Percentiles rank a stretch among this genome's conserved stretches.
phyloP scores from a whole-genome alignment of 2,329 filamentous ascomycete genomes.

The Onygenales sp. region DNA sequence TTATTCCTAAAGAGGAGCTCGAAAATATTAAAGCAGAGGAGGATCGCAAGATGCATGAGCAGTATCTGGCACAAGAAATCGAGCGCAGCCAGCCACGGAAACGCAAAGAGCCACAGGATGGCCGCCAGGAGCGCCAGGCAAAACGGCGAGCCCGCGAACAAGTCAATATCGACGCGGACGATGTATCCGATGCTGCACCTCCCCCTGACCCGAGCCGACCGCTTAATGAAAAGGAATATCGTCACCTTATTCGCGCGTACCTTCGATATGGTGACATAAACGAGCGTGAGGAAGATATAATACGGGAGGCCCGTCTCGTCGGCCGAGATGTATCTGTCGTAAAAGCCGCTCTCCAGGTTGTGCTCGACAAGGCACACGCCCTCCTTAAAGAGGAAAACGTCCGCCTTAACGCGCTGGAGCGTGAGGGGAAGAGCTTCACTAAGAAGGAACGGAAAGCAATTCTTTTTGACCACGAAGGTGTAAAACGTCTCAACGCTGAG shows the following conservation, averaged over 20 bases:
- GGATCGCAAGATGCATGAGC: slow-evolving; percentile 70
- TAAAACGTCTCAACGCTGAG: slow-evolving; percentile 92
- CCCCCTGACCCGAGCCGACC: slow-evolving; percentile 75
- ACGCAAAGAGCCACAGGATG: slow-evolving; percentile 53
- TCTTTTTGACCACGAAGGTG: slow-evolving; percentile 83
- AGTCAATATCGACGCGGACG: slow-evolving; percentile 55
- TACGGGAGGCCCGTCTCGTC: slow-evolving; percentile 73
- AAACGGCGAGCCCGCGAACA: slow-evolving; percentile 64
- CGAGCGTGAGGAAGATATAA: slow-evolving; percentile 76
- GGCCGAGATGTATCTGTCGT: slow-evolving; percentile 78
- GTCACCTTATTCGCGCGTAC: slow-evolving; percentile 82
- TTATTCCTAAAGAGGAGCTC: slow-evolving; percentile 88
- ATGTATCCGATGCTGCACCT: slow-evolving; percentile 56
- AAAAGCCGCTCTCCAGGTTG: slow-evolving; percentile 63
- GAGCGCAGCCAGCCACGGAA: slow-evolving; percentile 78
- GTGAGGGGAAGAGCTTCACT: slow-evolving; percentile 68
- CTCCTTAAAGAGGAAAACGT: slow-evolving; percentile 66
- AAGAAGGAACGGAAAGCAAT: slow-evolving; percentile 98
- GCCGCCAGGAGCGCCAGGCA: slow-evolving; percentile 54
- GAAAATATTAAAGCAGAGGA: slow-evolving; percentile 85
- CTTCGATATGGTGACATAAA: slow-evolving; percentile 86
- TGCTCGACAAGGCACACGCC: slow-evolving; percentile 60
- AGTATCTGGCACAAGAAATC: slow-evolving; percentile 70
- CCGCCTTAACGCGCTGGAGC: slow-evolving; percentile 55
- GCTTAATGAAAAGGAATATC: slow-evolving; percentile 82